A percentile compares a stretch with the other conserved stretches of the same genome.
Evolutionary conservation across 768 basidiomycete genomes (phyloP).

Genomic region (Serpula lacrymans): DNA sequence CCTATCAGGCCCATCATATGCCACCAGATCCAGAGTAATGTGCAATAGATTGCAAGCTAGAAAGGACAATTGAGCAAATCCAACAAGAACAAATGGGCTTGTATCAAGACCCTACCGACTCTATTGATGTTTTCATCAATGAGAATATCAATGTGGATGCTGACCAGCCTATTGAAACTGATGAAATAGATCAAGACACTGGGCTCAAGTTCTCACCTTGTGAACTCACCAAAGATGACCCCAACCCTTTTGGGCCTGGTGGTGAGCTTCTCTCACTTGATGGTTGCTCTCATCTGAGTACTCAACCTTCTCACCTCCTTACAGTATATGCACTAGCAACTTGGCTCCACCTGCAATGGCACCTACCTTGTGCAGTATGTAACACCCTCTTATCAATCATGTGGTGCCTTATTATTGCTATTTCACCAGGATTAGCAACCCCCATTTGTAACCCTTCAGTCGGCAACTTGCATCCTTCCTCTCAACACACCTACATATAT

Average conservation of each 20-base stretch:
- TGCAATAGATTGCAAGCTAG: neutral
- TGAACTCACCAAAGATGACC: neutral
- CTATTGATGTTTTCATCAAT: neutral
- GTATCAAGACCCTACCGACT: too few relatives aligned
- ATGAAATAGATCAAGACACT: too few relatives aligned
- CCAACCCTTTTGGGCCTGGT: slow-evolving; percentile 9
- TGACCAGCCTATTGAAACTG: neutral
- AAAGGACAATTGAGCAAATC: too few relatives aligned
- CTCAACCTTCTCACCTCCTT: slow-evolving; percentile 18
- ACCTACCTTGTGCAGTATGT: slow-evolving; percentile 22
- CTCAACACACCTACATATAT: slow-evolving; percentile 13
- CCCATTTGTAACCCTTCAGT: slow-evolving; percentile 16
- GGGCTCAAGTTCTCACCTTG: too few relatives aligned
- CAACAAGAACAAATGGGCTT: too few relatives aligned
- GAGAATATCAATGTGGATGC: neutral
- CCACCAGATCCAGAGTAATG: slow-evolving; percentile 3
- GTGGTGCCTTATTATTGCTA: slow-evolving; percentile 8
- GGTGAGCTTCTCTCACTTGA: slow-evolving; percentile 11
- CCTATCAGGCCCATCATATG: neutral
- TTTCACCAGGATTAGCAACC: slow-evolving; percentile 10
- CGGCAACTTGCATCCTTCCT: slow-evolving; percentile 12
- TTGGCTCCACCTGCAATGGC: slow-evolving; percentile 26
- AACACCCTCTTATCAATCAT: slow-evolving; percentile 15
- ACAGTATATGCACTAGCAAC: slow-evolving; percentile 18
- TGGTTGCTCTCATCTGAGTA: slow-evolving; percentile 1